Evolutionary conservation across 2,329 filamentous ascomycete genomes (phyloP), one percentile per base, ranked within the genome.

Genomic region (Monilinia fructigena): DNA sequence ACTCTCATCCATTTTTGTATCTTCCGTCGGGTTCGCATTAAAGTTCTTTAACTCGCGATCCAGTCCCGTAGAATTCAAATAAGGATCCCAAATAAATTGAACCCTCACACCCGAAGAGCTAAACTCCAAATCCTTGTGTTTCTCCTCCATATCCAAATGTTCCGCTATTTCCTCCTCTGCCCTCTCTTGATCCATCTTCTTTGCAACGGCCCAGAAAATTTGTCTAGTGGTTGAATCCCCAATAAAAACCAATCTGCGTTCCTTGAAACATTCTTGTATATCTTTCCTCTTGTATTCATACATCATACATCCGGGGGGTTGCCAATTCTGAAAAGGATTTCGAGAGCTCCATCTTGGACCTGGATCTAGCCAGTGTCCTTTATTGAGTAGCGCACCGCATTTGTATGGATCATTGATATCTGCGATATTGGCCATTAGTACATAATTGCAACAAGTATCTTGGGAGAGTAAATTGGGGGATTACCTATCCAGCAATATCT

Each of bases 31-130:
- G 61, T 69, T 71, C 55, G 72, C 68, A 40, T 72, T 74, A 69
- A 79, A 82, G 2, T 72, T 72, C 38, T 75, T 72, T 53, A 86
- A 70, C 58, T 82, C 79, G 18, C 76, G 72, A 31, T 78, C 73
- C 38, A 83, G 71, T 11, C 72, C 71, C 0, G 81, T 80, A 38
- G 81, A 80, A 73, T 89, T 85, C 31, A 89, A 77, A 76, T 79
- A 87, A 0, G 87, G 86, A 74, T 89, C 86, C 85, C 85, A 89
- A 14, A 87, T 74, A 69, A 87, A 88, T 56, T 83, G 77, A 35
- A 88, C 70, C 38, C 74, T 79, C 2, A 85, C 78, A n/a, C 78
- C 79, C 18, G 78, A 77, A 1, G 79, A 78, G 7, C 76, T 75
- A 65, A 83, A 80, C 4, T 77, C 75, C 8, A 83, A 73, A 73